Evolutionary conservation across 1,284 basidiomycete species (phyloP), one percentile per base, ranked within the genome.

Genomic region (Amylostereum areolatum): DNA sequence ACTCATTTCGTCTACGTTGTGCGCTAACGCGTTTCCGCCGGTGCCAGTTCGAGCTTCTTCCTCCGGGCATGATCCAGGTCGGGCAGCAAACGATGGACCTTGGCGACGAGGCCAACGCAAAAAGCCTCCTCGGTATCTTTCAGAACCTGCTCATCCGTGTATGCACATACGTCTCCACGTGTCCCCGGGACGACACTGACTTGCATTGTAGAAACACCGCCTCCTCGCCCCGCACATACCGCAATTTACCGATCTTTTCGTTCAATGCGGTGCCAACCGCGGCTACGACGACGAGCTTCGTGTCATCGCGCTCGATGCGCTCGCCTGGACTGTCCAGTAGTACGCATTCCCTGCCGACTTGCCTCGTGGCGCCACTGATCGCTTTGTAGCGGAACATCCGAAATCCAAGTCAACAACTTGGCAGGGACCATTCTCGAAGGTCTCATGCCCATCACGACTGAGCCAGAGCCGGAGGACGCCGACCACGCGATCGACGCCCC

Each of bases 261-360:
- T 18, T 18, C 77, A 77, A 51, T 89, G 87, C 51, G 93, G 92
- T 54, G 84, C 79, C 45, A 96, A 97, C 75, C 79, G 78, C 55
- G 72, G 77, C 25, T 85, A 88, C 61, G 91, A 94, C 45, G 72
- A 77, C 53, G 90, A 90, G 46, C 80, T 97, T 53, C 89, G 97
- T 54, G 82, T 94, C 55, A 89, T 97, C 65, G 87, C 91, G 28
- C 80, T 99, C 51, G 99, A 98, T 64, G 91, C 92, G 18, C 81
- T 99, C 31, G 90, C 93, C 62, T 99, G 96, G 96, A 93, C 89
- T 44, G 86, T 97, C 52, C 89, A 91, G 73, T 96, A 96, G 89
- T 85, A 62, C 55, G 75, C 66, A 18, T 18, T 4, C 9, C 8
- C 18, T 9, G 9, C 18, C 18, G 18, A 18, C 18, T 18, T 18